These are phyloP conservation scores for Pueraria montana DNA, from an alignment of 306 rosid species.

Conservation along the genomic window DNA sequence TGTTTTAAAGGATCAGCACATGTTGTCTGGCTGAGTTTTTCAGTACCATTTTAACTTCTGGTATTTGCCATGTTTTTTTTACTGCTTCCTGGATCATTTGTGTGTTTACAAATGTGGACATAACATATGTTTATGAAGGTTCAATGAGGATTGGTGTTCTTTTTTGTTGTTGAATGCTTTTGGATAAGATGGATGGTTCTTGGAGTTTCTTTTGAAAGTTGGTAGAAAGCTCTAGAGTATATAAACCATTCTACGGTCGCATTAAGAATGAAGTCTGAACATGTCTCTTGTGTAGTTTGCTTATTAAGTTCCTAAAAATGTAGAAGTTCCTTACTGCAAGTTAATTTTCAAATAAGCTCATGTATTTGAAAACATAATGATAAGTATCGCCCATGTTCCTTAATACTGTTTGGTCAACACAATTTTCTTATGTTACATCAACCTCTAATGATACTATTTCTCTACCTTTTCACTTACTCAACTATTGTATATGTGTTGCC, in stretches of 20 bases:
- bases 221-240: constrained; percentile 7
- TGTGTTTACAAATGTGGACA: constrained; percentile 16
- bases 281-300: neutral
- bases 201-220: constrained; percentile 33
- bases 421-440: constrained; percentile 1
- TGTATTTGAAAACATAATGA: constrained; percentile 2
- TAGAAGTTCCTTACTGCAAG: neutral
- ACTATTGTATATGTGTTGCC: neutral
- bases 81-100: constrained; percentile 7
- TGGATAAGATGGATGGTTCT: constrained; percentile 29
- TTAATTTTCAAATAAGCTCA: neutral
- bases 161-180: constrained; percentile 13
- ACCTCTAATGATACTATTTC: constrained; percentile 3
- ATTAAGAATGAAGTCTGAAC: constrained; percentile 29
- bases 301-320: neutral
- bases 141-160: constrained; percentile 25
- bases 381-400: constrained; percentile 2
- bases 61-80: neutral
- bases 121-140: neutral
- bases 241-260: constrained; percentile 1
- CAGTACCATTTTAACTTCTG: neutral
- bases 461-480: neutral
- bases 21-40: constrained; percentile 29
- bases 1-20: neutral
- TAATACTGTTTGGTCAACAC: constrained; percentile 15